A percentile compares a stretch with the other conserved stretches of the same genome.
Evolutionary conservation across 257 asterid genomes (phyloP).

Genomic region (Euphrasia confusa): DNA sequence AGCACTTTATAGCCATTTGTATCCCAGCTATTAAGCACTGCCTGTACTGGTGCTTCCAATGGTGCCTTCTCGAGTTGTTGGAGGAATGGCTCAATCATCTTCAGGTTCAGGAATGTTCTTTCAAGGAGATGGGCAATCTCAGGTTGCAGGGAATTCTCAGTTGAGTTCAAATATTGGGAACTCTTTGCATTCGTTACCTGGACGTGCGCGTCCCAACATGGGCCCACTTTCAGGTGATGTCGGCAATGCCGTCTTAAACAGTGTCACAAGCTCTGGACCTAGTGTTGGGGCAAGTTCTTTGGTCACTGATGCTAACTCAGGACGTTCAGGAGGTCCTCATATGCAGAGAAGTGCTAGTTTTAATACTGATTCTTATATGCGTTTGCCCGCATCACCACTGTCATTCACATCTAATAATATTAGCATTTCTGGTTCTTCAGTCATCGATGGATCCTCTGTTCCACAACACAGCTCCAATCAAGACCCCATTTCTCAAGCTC

Average conservation of each 20-base stretch:
- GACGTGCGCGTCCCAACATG: conserved; percentile 32
- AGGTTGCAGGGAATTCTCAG: conserved; percentile 55
- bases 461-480: conserved; percentile 69
- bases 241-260: conserved; percentile 55
- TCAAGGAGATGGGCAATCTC: conserved; percentile 76
- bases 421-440: conserved; percentile 80
- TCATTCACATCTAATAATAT: conserved; percentile 88
- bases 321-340: conserved; percentile 83
- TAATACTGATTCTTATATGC: conserved; percentile 88
- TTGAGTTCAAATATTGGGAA: conserved; percentile 62
- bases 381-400: conserved; percentile 93
- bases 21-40: background rate
- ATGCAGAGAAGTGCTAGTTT: conserved; percentile 89
- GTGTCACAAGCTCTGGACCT: conserved; percentile 74
- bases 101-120: conserved; percentile 78
- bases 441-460: conserved; percentile 73
- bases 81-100: conserved; percentile 76
- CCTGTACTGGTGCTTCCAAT: conserved; percentile 20
- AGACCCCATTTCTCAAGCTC: conserved; percentile 43
- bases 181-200: conserved; percentile 42
- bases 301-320: conserved; percentile 98
- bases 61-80: conserved; percentile 58
- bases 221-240: conserved; percentile 57
- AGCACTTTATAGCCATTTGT: background rate
- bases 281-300: conserved; percentile 94